Evolutionary conservation across 768 basidiomycete species (phyloP).

Genomic region (Macrolepiota dolichaula): DNA sequence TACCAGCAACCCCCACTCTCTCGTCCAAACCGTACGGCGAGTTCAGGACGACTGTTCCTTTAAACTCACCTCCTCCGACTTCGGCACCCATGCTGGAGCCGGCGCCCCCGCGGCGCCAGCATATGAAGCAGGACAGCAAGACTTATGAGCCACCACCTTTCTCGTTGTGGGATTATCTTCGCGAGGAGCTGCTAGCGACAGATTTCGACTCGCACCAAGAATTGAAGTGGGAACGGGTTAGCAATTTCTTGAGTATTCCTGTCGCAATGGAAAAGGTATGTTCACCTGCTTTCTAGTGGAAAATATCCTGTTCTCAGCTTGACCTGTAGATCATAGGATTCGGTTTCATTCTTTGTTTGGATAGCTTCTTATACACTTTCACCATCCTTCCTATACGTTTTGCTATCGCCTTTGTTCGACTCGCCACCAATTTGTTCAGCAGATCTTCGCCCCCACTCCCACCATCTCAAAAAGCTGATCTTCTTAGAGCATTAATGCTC

Average conservation of each 20-base stretch:
- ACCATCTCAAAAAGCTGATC: slow-evolving; percentile 89
- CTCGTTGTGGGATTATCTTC: slow-evolving; percentile 89
- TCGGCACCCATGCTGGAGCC: slow-evolving; percentile 16
- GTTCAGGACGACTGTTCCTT: slow-evolving; percentile 23
- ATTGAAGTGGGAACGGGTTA: slow-evolving; percentile 92
- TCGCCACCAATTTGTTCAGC: slow-evolving; percentile 47
- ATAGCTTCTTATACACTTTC: slow-evolving; percentile 97
- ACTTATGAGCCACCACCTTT: slow-evolving; percentile 42
- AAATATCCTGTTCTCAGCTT: background rate
- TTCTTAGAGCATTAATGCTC: slow-evolving; percentile 79
- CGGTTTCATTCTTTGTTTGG: slow-evolving; percentile 90
- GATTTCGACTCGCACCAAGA: slow-evolving; percentile 94
- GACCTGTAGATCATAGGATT: slow-evolving; percentile 79
- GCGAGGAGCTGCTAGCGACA: slow-evolving; percentile 86
- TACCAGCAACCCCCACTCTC: slow-evolving; percentile 70
- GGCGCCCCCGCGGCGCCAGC: slow-evolving; percentile 19
- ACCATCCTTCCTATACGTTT: slow-evolving; percentile 95
- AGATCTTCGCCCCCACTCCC: slow-evolving; percentile 58
- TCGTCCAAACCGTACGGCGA: slow-evolving; percentile 34
- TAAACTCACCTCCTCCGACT: slow-evolving; percentile 24
- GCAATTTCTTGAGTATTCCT: slow-evolving; percentile 93
- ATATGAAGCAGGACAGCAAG: slow-evolving; percentile 3
- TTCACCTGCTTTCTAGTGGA: background rate
- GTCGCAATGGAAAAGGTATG: slow-evolving; percentile 91
- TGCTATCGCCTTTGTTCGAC: slow-evolving; percentile 56